These are phyloP conservation scores for Xylaria sp. DNA, from an alignment of 495 filamentous ascomycete species.

Conservation along the genomic window DNA sequence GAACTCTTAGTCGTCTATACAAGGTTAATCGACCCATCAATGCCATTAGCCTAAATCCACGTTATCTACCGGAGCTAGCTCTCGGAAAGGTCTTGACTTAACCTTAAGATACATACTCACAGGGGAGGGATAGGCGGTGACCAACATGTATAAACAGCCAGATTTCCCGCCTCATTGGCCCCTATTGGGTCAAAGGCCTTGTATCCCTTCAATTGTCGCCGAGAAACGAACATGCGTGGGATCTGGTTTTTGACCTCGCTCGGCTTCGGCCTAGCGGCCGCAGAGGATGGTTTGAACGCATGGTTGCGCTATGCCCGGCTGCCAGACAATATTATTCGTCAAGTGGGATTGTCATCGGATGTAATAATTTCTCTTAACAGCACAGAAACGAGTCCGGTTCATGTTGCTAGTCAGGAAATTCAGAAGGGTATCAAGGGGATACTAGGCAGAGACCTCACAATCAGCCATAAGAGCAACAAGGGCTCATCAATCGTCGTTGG, in stretches of 20 bases:
- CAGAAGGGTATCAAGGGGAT: conserved; percentile 63
- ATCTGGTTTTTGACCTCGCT: conserved; percentile 41
- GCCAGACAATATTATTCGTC: conserved; percentile 46
- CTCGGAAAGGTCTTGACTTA: background rate
- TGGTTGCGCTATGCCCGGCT: conserved; percentile 72
- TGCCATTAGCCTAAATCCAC: conserved; percentile 24
- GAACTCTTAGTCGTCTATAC: background rate
- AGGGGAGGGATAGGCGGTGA: too few relatives aligned
- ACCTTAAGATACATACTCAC: background rate
- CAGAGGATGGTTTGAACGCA: conserved; percentile 65
- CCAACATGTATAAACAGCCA: conserved; percentile 32
- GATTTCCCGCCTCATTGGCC: conserved; percentile 3
- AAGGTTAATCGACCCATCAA: conserved; percentile 15
- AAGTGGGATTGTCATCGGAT: conserved; percentile 49
- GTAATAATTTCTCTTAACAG: conserved; percentile 66
- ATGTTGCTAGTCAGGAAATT: conserved; percentile 65
- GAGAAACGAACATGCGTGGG: conserved; percentile 39
- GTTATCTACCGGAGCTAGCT: background rate
- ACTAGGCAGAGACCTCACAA: conserved; percentile 51
- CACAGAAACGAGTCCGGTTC: conserved; percentile 60
- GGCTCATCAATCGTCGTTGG: conserved; percentile 58
- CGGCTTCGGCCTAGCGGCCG: conserved; percentile 42
- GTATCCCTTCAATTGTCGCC: background rate
- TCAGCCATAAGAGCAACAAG: conserved; percentile 37
- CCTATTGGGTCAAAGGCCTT: background rate